Evolutionary conservation across 768 basidiomycete species (phyloP), one percentile per base, ranked within the genome.

Genomic region (Mycena leptocephala): DNA sequence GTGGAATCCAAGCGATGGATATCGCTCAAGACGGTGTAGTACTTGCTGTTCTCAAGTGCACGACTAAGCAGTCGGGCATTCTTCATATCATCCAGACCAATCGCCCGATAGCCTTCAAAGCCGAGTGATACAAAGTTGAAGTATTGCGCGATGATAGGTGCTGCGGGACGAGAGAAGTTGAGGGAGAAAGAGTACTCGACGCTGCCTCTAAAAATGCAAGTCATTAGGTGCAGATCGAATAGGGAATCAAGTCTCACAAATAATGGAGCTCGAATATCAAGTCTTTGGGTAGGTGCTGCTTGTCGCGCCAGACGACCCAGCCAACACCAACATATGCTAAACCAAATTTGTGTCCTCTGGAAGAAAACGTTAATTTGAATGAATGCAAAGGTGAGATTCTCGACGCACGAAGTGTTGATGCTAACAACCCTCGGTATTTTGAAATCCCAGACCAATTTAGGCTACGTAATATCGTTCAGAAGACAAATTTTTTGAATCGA

Each of bases 101-200:
- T 83, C 16, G 80, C 81, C 22, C 88, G 88, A 81, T 92, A 93
- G 0, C 92, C 92, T 76, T 89, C 86, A 75, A 90, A 90, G 28
- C 92, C 92, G 35, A 93, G 87, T 76, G 92, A 89, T 35, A 93
- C 81, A 80, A 93, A 86, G 78, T 92, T 92, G 87, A 92, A 94
- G 79, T 92, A 91, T 78, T 93, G 92, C 3, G 88, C 90, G 46
- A 93, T 88, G 78, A 93, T 90, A 2, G 92, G 93, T 5, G 92
- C 92, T 7, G 92, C 92, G 0, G 93, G 89, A 10, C 91, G 89
- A 43, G 90, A 92, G 80, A 92, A 92, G 79, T 92, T 92, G 77
- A 93, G 86, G 7, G 91, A 92, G 83, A 92, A 94, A 2, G 94
- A 94, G 83, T 97, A 97, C 83, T 98, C 91, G 22, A 90, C 88